Base-by-base conservation (phyloP, 2,329 filamentous ascomycete genomes). In the Ophiostoma perfectum region DNA sequence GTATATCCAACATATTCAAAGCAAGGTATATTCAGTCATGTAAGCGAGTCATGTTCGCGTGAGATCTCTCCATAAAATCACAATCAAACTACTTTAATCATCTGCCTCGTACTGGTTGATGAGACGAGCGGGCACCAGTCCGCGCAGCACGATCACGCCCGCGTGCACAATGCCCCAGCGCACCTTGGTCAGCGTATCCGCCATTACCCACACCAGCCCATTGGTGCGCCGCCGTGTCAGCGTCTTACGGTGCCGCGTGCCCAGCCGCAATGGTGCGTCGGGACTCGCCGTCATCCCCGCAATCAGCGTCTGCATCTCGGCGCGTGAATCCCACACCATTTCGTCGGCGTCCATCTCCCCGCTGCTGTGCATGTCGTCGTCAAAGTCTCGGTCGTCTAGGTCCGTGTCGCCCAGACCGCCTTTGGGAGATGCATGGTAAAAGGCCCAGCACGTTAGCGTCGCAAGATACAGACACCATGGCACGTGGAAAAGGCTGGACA, bases 401-500 rank as follows among this genome's bases (percentile, higher is more conserved):
- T 18, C 12, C 0, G 44, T 11, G 44, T 65, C 14, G 66, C 52
- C 8, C 27, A 41, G 1, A 14, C 67, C 63, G 3, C n/a, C 5
- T 4, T 42, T 42, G 39, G 67, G 67, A 9, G 55, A 62, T 9
- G 71, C 67, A 38, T 72, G 71, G 38, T 69, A 52, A 42, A 71
- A 72, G 2, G 66, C 71, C 71, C 71, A 72, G 66, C 64, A 67
- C 11, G 71, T 72, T 4, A 72, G 67, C 8, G 71, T 69, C 1
- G 71, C 70, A 18, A 72, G 42, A 49, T 71, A 72, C 14, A 72
- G 67, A 44, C 71, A 72, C 71, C 71, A 72, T 1, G 71, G 71
- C 42, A 71, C 68, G 63, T 72, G 71, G 45, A 70, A 71, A 4
- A 72, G 55, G 27, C 71, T 68, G 14, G 69, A 67, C 66, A 70